These are phyloP conservation scores for Berkeleyomyces rouxiae DNA, from an alignment of 2,329 filamentous ascomycete genomes.

Conservation along the genomic window DNA sequence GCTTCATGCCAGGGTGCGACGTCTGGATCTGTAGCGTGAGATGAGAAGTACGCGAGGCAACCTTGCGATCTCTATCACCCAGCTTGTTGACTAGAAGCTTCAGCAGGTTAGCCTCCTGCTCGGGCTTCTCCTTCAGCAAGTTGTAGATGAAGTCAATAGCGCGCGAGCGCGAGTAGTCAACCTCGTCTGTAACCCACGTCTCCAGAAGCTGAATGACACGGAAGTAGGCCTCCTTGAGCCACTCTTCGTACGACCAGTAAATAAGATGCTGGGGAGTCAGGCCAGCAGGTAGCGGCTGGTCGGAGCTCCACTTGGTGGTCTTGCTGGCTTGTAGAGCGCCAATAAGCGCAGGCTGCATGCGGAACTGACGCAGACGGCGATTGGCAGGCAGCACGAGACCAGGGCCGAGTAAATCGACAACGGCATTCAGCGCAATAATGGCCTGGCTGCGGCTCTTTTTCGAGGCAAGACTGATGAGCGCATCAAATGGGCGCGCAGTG, in stretches of 20 bases:
- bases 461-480: slow-evolving; percentile 62
- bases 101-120: slow-evolving; percentile 89
- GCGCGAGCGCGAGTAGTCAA: slow-evolving; percentile 77
- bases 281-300: slow-evolving; percentile 55
- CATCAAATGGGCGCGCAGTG: slow-evolving; percentile 78
- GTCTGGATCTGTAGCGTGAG: slow-evolving; percentile 81
- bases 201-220: slow-evolving; percentile 84
- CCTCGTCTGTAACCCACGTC: slow-evolving; percentile 84
- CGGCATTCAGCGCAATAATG: slow-evolving; percentile 74
- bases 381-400: slow-evolving; percentile 71
- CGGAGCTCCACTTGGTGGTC: slow-evolving; percentile 43
- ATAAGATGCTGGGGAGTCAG: slow-evolving; percentile 66
- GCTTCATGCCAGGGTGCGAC: slow-evolving; percentile 85
- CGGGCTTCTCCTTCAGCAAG: slow-evolving; percentile 83
- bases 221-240: slow-evolving; percentile 88
- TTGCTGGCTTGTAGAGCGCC: slow-evolving; percentile 48
- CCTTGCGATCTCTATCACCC: slow-evolving; percentile 87
- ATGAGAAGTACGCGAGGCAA: slow-evolving; percentile 84
- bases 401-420: slow-evolving; percentile 87
- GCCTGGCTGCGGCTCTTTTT: slow-evolving; percentile 91
- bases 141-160: slow-evolving; percentile 86
- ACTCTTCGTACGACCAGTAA: slow-evolving; percentile 84
- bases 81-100: slow-evolving; percentile 90
- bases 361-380: slow-evolving; percentile 65
- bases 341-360: slow-evolving; percentile 60